Evolutionary conservation across 495 filamentous ascomycete genomes (phyloP).

Genomic region (Aspergillus egyptiacus): DNA sequence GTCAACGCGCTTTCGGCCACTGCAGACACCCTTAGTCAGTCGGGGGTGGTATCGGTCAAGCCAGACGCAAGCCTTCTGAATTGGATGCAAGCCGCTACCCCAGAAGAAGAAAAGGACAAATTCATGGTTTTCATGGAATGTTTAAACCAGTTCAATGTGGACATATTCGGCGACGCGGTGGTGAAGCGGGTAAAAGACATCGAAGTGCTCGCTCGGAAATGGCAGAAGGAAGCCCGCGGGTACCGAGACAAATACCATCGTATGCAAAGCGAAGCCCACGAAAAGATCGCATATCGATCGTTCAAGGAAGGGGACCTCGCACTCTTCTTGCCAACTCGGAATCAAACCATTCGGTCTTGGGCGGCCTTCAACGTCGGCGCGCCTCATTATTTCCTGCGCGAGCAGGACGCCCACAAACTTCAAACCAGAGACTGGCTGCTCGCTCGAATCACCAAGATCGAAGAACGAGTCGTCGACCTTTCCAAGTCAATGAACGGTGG

Average conservation of each 20-base stretch:
- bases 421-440: slow-evolving; percentile 84
- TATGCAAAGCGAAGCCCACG: slow-evolving; percentile 81
- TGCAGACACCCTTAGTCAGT: slow-evolving; percentile 56
- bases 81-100: slow-evolving; percentile 69
- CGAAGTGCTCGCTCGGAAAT: slow-evolving; percentile 82
- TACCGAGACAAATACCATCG: slow-evolving; percentile 85
- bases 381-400: slow-evolving; percentile 92
- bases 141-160: slow-evolving; percentile 70
- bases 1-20: slow-evolving; percentile 51
- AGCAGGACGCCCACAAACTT: slow-evolving; percentile 84
- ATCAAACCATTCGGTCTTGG: slow-evolving; percentile 91
- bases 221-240: slow-evolving; percentile 75
- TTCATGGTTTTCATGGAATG: slow-evolving; percentile 66
- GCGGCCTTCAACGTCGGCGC: slow-evolving; percentile 97
- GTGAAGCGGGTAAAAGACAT: slow-evolving; percentile 84
- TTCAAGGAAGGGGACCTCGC: slow-evolving; percentile 98
- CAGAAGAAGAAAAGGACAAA: slow-evolving; percentile 59
- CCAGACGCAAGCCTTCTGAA: slow-evolving; percentile 63
- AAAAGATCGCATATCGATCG: slow-evolving; percentile 92
- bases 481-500: slow-evolving; percentile 60
- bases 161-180: slow-evolving; percentile 73
- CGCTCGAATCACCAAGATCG: slow-evolving; percentile 84
- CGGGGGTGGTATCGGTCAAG: slow-evolving; percentile 46
- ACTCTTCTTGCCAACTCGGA: slow-evolving; percentile 88
- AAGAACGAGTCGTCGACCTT: slow-evolving; percentile 89